Evolutionary conservation across 164 flowering plant species (phyloP), one percentile per base, ranked within the genome.

Genomic region (Taxillus chinensis): DNA sequence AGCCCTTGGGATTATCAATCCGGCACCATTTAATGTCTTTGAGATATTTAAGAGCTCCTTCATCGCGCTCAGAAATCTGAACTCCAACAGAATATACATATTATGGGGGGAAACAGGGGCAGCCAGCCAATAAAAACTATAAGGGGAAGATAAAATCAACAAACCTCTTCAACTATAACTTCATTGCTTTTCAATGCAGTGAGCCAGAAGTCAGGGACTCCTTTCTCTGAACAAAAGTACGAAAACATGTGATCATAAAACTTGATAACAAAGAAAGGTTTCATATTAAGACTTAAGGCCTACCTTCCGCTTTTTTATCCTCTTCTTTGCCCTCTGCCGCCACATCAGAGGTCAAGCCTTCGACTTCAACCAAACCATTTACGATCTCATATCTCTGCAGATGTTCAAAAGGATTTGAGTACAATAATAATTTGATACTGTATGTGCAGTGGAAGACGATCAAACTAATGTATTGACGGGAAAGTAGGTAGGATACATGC

Each of bases 121-220:
- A 52, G 5, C 7, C 4, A 3, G 27, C 42, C 6, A 66, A 7
- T 16, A 42, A 48, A 7, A 17, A 62, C 12, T 1, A 42, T 42
- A 52, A 39, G 27, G 58, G 17, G 45, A 39, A 62, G 5, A 37
- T 8, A 43, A 1, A n/a, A 63, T 58, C 43, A 8, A 27, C 63
- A 45, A 15, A 88, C 96, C 95, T 89, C 96, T 59, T 83, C 90
- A 43, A 79, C 76, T 3, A 84, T 70, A 3, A 91, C 78, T 72
- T 83, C 95, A 74, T 91, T 89, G 43, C 79, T 82, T 68, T 85
- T 89, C 90, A 91, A 76, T 48, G 96, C 98, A 62, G 61, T 85
- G 7, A 91, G 82, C 98, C 98, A 91, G 68, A 91, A 91, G 48
- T 78, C 78, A 45, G 98, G 98, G 9, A 91, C 90, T 51, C 98